These are phyloP conservation scores for Didymella glomerata DNA, from an alignment of 2,329 filamentous ascomycete genomes.

Conservation along the genomic window DNA sequence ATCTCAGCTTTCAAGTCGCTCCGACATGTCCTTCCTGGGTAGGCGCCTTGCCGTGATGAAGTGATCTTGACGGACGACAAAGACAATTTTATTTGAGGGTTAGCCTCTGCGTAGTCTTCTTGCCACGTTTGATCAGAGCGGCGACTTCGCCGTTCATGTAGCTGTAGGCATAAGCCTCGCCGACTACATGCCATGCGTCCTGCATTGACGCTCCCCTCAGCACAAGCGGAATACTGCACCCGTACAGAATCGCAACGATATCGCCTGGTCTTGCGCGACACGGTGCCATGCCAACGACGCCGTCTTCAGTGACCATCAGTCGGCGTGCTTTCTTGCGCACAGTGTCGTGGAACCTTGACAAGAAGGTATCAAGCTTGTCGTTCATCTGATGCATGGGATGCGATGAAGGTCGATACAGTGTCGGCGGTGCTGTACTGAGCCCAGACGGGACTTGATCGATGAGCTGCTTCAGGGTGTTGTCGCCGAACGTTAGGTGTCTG, in stretches of 20 bases:
- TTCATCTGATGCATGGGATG: slow-evolving; percentile 28
- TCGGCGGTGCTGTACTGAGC: slow-evolving; percentile 11
- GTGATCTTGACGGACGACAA: no score
- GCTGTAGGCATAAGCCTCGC: slow-evolving; percentile 40
- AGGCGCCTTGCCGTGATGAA: no score
- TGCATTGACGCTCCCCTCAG: no score
- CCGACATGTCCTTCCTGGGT: no score
- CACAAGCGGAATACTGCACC: slow-evolving; percentile 50
- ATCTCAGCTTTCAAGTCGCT: no score
- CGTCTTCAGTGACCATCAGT: slow-evolving; percentile 39
- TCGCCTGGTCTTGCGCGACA: slow-evolving; percentile 42
- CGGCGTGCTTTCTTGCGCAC: slow-evolving; percentile 41
- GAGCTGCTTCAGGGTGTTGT: slow-evolving; percentile 27
- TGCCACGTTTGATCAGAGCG: slow-evolving; percentile 24
- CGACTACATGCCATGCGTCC: slow-evolving; percentile 43
- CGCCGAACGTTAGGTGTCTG: slow-evolving; percentile 27
- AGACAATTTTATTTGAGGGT: no score
- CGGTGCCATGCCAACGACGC: slow-evolving; percentile 41
- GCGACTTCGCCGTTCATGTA: slow-evolving; percentile 43
- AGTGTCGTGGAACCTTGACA: slow-evolving; percentile 43
- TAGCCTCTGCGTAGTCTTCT: neutral
- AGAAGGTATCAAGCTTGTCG: slow-evolving; percentile 35
- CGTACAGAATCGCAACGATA: slow-evolving; percentile 44
- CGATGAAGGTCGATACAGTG: slow-evolving; percentile 25
- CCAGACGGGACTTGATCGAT: slow-evolving; percentile 20